These are phyloP conservation scores for Blastobotrys persicus DNA, from an alignment of 1,139 yeast species.

Conservation along the genomic window DNA sequence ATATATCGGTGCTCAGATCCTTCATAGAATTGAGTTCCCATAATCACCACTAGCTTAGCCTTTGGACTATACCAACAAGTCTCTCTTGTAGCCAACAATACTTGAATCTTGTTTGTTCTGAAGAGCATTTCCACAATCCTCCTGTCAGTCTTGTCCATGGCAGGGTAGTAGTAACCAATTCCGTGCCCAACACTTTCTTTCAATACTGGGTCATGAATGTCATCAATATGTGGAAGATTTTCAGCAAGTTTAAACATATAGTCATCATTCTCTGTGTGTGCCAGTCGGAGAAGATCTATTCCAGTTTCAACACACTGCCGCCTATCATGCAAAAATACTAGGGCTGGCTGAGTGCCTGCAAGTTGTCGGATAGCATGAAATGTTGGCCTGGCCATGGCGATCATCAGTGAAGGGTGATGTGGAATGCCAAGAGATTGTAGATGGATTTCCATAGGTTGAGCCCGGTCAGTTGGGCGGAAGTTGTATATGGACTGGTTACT, in stretches of 20 bases:
- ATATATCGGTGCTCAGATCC: constrained; percentile 68
- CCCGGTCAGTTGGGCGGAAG: constrained; percentile 63
- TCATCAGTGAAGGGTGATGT: constrained; percentile 50
- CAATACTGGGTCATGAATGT: constrained; percentile 50
- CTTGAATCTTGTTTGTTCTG: constrained; percentile 47
- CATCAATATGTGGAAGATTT: constrained; percentile 41
- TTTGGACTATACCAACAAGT: constrained; percentile 50
- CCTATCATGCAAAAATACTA: constrained; percentile 59
- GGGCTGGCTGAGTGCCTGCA: constrained; percentile 27
- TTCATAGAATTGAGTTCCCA: constrained; percentile 73
- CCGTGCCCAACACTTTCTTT: constrained; percentile 53
- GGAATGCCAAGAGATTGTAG: constrained; percentile 50
- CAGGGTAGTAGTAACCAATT: constrained; percentile 62
- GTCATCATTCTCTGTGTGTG: constrained; percentile 39
- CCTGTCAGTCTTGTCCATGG: constrained; percentile 57
- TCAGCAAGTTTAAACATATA: constrained; percentile 39
- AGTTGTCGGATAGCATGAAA: constrained; percentile 36
- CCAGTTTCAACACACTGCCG: constrained; percentile 55
- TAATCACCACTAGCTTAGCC: constrained; percentile 55
- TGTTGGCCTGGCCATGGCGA: constrained; percentile 52
- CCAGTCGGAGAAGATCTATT: constrained; percentile 43
- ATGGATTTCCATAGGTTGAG: constrained; percentile 55
- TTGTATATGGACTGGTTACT: constrained; percentile 58
- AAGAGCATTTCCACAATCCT: constrained; percentile 54
- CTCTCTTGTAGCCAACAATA: constrained; percentile 60